Base-by-base conservation (phyloP, 495 filamentous ascomycete species). In the Pyrenopolyporus hunteri region DNA sequence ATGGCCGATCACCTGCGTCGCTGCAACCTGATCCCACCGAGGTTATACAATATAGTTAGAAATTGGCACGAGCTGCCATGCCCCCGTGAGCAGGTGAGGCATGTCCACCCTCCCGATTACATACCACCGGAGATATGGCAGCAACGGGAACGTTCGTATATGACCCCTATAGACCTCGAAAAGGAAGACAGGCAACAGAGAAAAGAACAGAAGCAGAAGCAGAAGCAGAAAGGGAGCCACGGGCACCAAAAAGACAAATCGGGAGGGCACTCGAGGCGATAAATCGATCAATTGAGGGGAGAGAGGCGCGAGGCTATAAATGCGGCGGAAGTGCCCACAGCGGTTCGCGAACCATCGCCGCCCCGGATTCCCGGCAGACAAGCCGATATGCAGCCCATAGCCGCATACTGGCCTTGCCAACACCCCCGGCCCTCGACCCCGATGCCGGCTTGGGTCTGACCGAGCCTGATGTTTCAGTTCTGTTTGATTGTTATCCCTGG, bases 1-100 rank as follows among this genome's bases (percentile, higher is more conserved):
- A 46, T 80, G 31, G 14, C 71, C 14, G 17, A 66, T 1, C 76
- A 80, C 65, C 39, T 80, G 50, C 20, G 37, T 13, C 9, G 42
- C 0, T 7, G 65, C 6, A 13, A 40, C 0, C 3, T 71, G 35
- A 55, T 80, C 22, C n/a, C n/a, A 6, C 55, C 3, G 48, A 67
- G 0, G 14, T 39, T 1, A 28, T 74, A 63, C 37, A 9, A 39
- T 2, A 0, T 10, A 2, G 53, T 47, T 7, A 67, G 40, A 50
- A 26, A 9, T 37, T 75, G 57, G 19, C 31, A 49, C 25, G 75
- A 77, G 40, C 20, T 58, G 6, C 53, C 63, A 22, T 57, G 9
- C 17, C 6, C 13, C 10, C 46, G 20, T 10, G 29, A 26, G 0
- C 51, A 64, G 8, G 6, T 33, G 17, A 26, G 0, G n/a, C 36